Evolutionary conservation across 2,329 filamentous ascomycete species (phyloP).

Genomic region (Beauveria varroae): DNA sequence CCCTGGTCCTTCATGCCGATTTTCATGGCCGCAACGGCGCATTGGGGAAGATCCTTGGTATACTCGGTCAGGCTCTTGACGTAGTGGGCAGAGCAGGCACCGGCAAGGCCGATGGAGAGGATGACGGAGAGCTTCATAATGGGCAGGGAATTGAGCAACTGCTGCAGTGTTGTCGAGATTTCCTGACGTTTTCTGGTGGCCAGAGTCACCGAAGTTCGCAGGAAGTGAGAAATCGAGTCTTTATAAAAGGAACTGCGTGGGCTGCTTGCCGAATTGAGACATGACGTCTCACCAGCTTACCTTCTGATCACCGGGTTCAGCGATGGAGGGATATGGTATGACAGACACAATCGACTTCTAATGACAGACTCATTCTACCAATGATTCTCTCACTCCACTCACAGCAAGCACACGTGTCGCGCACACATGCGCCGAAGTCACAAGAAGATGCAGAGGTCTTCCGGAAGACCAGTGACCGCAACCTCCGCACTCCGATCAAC

Average conservation of each 20-base stretch:
- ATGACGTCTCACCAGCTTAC: not conserved
- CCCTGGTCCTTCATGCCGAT: slow-evolving; percentile 8
- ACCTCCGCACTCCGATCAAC: too few species aligned
- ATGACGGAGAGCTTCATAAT: slow-evolving; percentile 7
- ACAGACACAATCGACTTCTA: not conserved
- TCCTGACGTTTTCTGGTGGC: not conserved
- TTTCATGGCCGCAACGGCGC: slow-evolving; percentile 2
- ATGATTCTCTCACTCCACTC: too few species aligned
- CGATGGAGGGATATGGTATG: not conserved
- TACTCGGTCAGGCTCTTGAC: slow-evolving; percentile 10
- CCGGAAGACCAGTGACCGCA: too few species aligned
- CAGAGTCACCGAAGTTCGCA: not conserved
- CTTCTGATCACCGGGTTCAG: not conserved
- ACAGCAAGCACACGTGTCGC: too few species aligned
- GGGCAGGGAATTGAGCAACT: too few species aligned
- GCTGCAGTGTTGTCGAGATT: not conserved
- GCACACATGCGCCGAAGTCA: too few species aligned
- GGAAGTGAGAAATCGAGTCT: not conserved
- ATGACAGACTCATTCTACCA: too few species aligned
- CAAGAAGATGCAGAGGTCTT: too few species aligned
- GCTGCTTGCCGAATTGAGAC: not conserved
- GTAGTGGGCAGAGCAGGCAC: not conserved
- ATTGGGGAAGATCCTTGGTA: slow-evolving; percentile 5
- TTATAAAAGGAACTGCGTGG: not conserved
- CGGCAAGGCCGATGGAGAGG: slow-evolving; percentile 1